A percentile compares a stretch with the other conserved stretches of the same genome.
Evolutionary conservation across 805 yeast genomes (phyloP).

Genomic region (Candida pseudofarinosa): DNA sequence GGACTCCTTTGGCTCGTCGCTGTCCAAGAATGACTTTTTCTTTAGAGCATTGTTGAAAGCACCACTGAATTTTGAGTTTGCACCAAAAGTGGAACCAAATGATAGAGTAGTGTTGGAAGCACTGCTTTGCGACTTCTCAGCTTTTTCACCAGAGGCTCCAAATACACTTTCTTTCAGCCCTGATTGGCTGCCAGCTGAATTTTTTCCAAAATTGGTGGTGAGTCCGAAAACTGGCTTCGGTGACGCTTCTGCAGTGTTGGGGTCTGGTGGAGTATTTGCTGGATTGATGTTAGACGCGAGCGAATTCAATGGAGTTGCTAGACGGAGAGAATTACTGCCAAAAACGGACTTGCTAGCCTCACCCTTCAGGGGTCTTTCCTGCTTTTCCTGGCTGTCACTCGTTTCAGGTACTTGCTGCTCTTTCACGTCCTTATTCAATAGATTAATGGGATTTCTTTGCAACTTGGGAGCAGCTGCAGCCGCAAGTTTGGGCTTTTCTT

Average conservation of each 20-base stretch:
- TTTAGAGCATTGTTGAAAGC: constrained; percentile 52
- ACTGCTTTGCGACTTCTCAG: constrained; percentile 1
- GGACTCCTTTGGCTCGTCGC: constrained; percentile 14
- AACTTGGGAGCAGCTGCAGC: not conserved
- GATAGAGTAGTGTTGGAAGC: constrained; percentile 7
- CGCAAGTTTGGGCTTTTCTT: constrained; percentile 3
- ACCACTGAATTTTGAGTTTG: constrained; percentile 44
- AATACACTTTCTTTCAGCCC: not conserved
- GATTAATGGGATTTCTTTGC: constrained; percentile 1
- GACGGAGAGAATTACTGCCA: constrained; percentile 18
- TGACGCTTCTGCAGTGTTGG: constrained; percentile 7
- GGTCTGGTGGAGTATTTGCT: constrained; percentile 10
- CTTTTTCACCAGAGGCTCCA: not conserved
- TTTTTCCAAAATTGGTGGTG: constrained; percentile 35
- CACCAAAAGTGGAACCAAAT: constrained; percentile 36
- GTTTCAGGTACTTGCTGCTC: not conserved
- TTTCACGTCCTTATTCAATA: not conserved
- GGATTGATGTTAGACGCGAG: constrained; percentile 4
- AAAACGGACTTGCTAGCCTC: constrained; percentile 9
- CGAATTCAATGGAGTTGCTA: constrained; percentile 15
- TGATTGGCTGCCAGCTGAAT: constrained; percentile 1
- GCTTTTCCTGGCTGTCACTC: not conserved
- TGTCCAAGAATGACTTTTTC: constrained; percentile 58
- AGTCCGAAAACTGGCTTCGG: constrained; percentile 33
- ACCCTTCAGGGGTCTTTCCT: constrained; percentile 1